Evolutionary conservation across 73 alveolate genomes (phyloP).

Genomic region (Symbiodinium pilosum): DNA sequence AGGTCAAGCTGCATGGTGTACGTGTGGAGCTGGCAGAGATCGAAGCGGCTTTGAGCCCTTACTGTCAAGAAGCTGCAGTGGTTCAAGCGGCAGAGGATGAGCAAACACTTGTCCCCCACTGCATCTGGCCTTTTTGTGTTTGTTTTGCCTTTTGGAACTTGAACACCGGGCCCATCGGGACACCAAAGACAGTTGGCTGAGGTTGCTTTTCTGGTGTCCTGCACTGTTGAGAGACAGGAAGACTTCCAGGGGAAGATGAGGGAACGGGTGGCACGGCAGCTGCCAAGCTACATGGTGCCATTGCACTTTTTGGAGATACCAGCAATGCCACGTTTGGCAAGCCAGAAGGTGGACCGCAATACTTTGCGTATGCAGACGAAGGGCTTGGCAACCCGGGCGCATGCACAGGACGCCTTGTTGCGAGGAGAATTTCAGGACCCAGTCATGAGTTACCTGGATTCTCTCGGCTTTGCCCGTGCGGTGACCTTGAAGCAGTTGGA

Average conservation of each 20-base stretch:
- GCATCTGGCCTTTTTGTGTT: neutral
- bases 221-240: neutral
- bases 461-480: conserved; percentile 61
- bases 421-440: conserved; percentile 5
- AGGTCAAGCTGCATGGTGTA: conserved; percentile 80
- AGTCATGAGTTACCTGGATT: conserved; percentile 29
- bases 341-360: conserved; percentile 68
- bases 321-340: conserved; percentile 40
- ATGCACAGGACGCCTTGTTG: conserved; percentile 47
- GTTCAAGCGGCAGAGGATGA: conserved; percentile 63
- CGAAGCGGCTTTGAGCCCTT: conserved; percentile 22
- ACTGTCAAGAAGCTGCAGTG: conserved; percentile 63
- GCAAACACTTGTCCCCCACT: neutral
- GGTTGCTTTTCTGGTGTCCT: conserved; percentile 62
- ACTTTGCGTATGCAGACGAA: conserved; percentile 4
- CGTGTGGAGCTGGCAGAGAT: conserved; percentile 59
- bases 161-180: neutral
- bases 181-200: neutral
- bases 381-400: conserved; percentile 51
- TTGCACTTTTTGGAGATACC: neutral
- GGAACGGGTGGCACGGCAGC: conserved; percentile 3
- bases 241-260: neutral
- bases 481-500: conserved; percentile 14
- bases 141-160: neutral
- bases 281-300: conserved; percentile 67